Evolutionary conservation across 2,329 filamentous ascomycete genomes (phyloP).

Genomic region (Sclerotinia sclerotiorum): DNA sequence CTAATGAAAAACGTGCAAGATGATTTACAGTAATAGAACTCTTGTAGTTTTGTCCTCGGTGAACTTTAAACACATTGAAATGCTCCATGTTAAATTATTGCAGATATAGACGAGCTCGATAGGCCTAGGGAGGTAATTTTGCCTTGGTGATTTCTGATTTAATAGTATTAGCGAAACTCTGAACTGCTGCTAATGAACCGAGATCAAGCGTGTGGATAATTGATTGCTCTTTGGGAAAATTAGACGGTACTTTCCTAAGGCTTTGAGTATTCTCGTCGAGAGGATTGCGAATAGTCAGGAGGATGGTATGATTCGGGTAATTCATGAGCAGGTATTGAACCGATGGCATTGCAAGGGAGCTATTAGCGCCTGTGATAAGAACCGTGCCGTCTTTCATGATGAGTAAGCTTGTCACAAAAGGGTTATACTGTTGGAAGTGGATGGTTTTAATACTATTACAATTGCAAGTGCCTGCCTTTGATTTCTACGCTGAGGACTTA

Average conservation of each 20-base stretch:
- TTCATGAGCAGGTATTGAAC: not conserved
- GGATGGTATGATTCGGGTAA: not conserved
- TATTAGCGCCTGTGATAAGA: constrained; percentile 1
- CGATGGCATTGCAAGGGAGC: not conserved
- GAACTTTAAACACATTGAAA: constrained; percentile 39
- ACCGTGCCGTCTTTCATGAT: not conserved
- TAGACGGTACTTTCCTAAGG: constrained; percentile 31
- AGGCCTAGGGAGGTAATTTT: constrained; percentile 41
- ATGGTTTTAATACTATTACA: not conserved
- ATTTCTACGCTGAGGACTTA: not conserved
- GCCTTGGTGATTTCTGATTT: constrained; percentile 37
- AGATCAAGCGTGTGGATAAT: constrained; percentile 43
- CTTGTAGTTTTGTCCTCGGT: constrained; percentile 44
- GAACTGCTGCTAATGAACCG: constrained; percentile 40
- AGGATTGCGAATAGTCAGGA: constrained; percentile 38
- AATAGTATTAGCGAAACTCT: constrained; percentile 40
- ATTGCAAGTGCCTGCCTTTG: not conserved
- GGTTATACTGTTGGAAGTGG: not conserved
- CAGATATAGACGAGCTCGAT: constrained; percentile 45
- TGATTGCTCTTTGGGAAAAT: constrained; percentile 34
- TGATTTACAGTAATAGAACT: constrained; percentile 45
- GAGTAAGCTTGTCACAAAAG: not conserved
- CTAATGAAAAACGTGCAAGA: constrained; percentile 43
- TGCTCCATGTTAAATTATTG: constrained; percentile 46
- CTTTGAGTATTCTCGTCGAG: constrained; percentile 38